Base-by-base conservation (phyloP, 495 filamentous ascomycete species). In the Penicillium daleae region DNA sequence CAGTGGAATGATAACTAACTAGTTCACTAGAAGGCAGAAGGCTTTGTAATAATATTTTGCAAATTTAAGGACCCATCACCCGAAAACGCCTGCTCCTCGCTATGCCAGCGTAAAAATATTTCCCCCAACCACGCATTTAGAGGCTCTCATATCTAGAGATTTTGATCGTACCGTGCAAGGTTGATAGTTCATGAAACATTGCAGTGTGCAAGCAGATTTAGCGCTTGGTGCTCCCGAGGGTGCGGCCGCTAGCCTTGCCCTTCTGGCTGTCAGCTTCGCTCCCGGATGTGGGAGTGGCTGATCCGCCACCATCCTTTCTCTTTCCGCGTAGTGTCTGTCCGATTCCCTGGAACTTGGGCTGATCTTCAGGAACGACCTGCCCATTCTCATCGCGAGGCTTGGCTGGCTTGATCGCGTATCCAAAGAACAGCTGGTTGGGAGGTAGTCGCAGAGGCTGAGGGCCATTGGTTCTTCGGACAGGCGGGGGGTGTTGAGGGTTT, bases 401-500 rank as follows among this genome's bases (percentile, higher is more conserved):
- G 21, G 93, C 83, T 0, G 93, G 93, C 69, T 89, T 94, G 72
- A 97, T 83, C 62, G 95, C 87, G 68, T 98, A 99, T 12, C 95
- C 95, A 65, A 99, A 95, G 79, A 99, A 99, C 7, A 99, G 80
- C 70, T 97, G 94, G 59, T 94, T 93, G 0, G 89, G 90, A 2
- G 92, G 87, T 54, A 99, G 76, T 22, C 95, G 85, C 9, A 99
- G 81, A 3, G 95, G 95, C 69, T 94, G 90, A 0, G 94, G 93
- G 3, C 93, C 89, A 68, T 95, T 93, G 19, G 78, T 88, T 50
- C 84, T 76, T 40, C 86, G 75, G 0, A 64, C 62, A 0, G 77
- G 71, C 6, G 80, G 74, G 22, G 78, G 78, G 51, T 79, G 73
- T 55, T 81, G 76, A 44, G 80, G 72, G 66, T 90, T 91, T 0